Conservation (phyloP, 768 basidiomycete genomes). For the Termitomyces sp. region DNA sequence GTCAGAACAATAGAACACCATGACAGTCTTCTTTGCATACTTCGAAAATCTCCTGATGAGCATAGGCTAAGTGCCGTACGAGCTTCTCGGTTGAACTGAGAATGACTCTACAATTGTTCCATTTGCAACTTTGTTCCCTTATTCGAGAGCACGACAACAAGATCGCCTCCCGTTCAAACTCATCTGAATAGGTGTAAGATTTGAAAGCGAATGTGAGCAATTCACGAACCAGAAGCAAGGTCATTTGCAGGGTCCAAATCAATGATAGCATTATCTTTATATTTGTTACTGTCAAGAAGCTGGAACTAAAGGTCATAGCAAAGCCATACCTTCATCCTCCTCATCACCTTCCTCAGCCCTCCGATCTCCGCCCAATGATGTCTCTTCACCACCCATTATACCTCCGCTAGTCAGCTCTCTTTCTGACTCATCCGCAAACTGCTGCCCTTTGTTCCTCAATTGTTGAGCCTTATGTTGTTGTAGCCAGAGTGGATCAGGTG, state of each 20-base stretch:
- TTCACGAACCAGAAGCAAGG: conserved; percentile 16
- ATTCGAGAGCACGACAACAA: conserved; percentile 47
- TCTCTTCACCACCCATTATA: background rate
- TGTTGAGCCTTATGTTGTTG: conserved; percentile 11
- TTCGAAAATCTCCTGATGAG: conserved; percentile 15
- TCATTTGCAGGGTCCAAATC: conserved; percentile 15
- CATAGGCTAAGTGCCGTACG: conserved; percentile 40
- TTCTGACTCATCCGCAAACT: background rate
- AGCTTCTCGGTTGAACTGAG: conserved; percentile 53
- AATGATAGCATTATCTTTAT: conserved; percentile 15
- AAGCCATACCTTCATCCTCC: conserved; percentile 22
- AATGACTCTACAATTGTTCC: conserved; percentile 53
- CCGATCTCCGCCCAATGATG: background rate
- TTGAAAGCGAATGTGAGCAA: background rate
- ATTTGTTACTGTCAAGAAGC: conserved; percentile 14
- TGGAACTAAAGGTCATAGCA: conserved; percentile 6
- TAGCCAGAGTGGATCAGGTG: conserved; percentile 29
- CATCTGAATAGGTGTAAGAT: background rate
- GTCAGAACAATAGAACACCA: background rate
- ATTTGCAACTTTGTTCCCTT: conserved; percentile 49
- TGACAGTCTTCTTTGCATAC: background rate
- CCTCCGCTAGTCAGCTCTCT: background rate
- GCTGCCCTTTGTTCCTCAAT: conserved; percentile 2
- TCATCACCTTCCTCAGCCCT: conserved; percentile 2
- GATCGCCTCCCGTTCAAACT: conserved; percentile 40